Evolutionary conservation across 768 basidiomycete genomes (phyloP).

Genomic region (Pholiota microspora): DNA sequence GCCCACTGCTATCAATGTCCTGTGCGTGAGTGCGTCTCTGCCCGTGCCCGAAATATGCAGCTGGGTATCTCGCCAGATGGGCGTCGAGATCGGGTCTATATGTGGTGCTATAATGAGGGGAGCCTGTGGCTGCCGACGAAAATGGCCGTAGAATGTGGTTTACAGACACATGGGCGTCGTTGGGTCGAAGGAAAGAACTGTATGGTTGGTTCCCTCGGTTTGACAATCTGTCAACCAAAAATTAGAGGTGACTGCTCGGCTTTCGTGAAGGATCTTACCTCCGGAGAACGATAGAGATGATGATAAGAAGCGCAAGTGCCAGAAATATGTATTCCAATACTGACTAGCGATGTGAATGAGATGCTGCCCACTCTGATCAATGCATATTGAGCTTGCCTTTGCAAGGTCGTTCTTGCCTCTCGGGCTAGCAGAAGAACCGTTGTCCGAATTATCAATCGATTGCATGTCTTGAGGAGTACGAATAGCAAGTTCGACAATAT

Average conservation of each 20-base stretch:
- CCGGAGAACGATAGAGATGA: conserved; percentile 21
- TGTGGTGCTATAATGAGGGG: conserved; percentile 3
- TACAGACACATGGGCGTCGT: background rate
- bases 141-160: background rate
- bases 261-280: conserved; percentile 17
- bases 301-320: conserved; percentile 21
- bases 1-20: conserved; percentile 40
- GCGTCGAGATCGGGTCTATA: conserved; percentile 9
- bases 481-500: background rate
- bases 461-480: background rate
- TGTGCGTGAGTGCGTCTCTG: conserved; percentile 25
- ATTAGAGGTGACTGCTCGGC: background rate
- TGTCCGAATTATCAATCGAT: background rate
- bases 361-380: background rate
- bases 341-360: conserved; percentile 15
- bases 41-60: conserved; percentile 8
- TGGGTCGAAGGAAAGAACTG: conserved; percentile 4
- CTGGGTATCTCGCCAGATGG: conserved; percentile 10
- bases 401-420: background rate
- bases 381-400: background rate
- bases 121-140: background rate
- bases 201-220: conserved; percentile 9
- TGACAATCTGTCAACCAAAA: conserved; percentile 5
- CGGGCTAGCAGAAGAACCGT: background rate
- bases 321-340: conserved; percentile 31